Evolutionary conservation across 202 grass and related monocot species (phyloP), one percentile per base, ranked within the genome.

Genomic region (Saccharum hybrid): DNA sequence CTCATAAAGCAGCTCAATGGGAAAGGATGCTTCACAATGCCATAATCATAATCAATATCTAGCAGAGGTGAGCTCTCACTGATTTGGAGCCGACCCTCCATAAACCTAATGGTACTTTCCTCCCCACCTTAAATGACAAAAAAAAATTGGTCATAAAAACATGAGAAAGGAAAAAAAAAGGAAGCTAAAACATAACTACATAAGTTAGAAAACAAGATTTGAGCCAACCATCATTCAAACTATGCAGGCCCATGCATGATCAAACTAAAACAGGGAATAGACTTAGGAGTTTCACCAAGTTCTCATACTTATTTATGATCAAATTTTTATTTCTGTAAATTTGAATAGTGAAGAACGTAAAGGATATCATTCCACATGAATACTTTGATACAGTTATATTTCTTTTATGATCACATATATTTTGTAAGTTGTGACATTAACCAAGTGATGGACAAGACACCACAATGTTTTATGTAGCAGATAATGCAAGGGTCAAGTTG

Each of bases 1-100:
- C 75, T 94, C 86, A 98, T 88, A 81, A 98, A 95, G 86, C 96
- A 98, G 80, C 70, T 98, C 68, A 98, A 82, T 48, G 96, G 96
- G 90, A 98, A 98, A 74, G 96, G 93, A 87, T 98, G 96, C 70
- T 90, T 96, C 66, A 98, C 93, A 85, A 98, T 83, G 45, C 96
- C 96, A 87, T 94, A 84, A 71, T 89, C 77, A 88, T 98, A 92
- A 74, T 96, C 91, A 84, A 86, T 70, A 67, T 98, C 96, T 78
- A 96, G 84, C 85, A 98, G 81, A 87, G 93, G 85, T 15, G 87
- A 87, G 70, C 91, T 98, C 34, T 90, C 89, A 88, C 70, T 83
- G 49, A 85, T 88, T 86, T 85, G 77, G 70, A 80, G 82, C 59
- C 60, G 85, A 70, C 83, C 78, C 87, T 98, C 96, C 96, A 98